Base-by-base conservation (phyloP, 1,284 basidiomycete genomes). In the Pterulicium gracile region DNA sequence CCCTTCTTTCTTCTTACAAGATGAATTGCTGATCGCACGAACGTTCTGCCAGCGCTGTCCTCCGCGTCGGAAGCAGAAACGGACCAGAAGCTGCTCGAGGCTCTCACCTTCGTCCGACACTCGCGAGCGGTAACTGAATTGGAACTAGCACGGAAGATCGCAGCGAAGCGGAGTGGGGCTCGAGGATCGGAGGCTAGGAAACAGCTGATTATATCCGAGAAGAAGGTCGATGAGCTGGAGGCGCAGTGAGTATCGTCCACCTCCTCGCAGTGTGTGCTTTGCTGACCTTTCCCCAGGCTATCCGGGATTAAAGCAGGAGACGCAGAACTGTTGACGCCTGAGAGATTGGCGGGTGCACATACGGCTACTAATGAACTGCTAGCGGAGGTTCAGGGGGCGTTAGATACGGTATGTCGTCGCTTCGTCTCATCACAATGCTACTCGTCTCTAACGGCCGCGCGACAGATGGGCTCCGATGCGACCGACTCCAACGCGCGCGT, bases 111-210 rank as follows among this genome's bases (percentile, higher is more conserved):
- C n/a, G n/a, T 32, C 27, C 27, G 27, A 10, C 27, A 32, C 7
- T 19, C 18, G 10, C 39, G 39, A 15, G 39, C 39, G 7, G 10
- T n/a, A 48, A 56, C 62, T 22, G 60, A 69, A 42, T 56, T 77
- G 3, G 66, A 64, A 2, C 66, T 72, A 27, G 74, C 75, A 18
- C 62, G 69, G 46, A 75, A 75, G 54, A 66, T 75, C 4, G 80
- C 82, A 0, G 57, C 65, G 3, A 66, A 75, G 48, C 63, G 80
- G 40, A 78, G 74, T 20, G 81, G 82, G 0, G 70, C 79, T 4
- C 61, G 79, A 22, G 82, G 80, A 0, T 66, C 71, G 19, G 69
- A 71, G 44, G 81, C 81, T 5, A 65, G 81, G 46, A 74, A 75
- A 53, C 70, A 70, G 5, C 65, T 78, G 36, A 61, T 80, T 34